These are phyloP conservation scores for Syzygium malaccense DNA, from an alignment of 441 rosid genomes.

Conservation along the genomic window DNA sequence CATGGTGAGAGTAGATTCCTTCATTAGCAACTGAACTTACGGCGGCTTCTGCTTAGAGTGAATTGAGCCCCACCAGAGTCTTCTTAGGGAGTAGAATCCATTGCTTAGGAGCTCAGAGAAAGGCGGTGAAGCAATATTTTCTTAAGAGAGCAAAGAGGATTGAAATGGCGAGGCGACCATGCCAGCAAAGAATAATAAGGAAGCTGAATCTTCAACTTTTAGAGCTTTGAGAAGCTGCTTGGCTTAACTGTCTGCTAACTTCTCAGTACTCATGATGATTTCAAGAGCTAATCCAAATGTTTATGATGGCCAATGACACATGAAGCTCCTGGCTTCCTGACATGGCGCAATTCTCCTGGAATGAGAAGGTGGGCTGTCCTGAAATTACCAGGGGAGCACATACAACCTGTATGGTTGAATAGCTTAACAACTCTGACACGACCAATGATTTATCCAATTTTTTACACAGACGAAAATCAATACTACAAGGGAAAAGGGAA, in stretches of 20 bases:
- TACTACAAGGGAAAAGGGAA: not conserved
- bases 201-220: not conserved
- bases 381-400: not conserved
- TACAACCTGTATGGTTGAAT: not conserved
- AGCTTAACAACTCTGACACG: not conserved
- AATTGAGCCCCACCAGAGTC: not conserved
- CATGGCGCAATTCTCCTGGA: not conserved
- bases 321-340: not conserved
- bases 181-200: not conserved
- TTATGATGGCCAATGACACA: not conserved
- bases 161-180: not conserved
- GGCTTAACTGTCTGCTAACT: not conserved
- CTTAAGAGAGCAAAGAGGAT: not conserved
- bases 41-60: not conserved
- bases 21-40: not conserved
- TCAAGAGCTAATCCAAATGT: not conserved
- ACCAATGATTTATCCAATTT: not conserved
- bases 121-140: not conserved
- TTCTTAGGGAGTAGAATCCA: not conserved
- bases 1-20: not conserved
- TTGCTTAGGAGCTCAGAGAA: not conserved
- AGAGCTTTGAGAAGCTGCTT: not conserved
- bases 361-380: not conserved
- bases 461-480: not conserved
- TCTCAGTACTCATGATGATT: not conserved